A percentile compares a stretch with the other conserved stretches of the same genome.
Evolutionary conservation across 192 early-diverging fungal species (phyloP).

Genomic region (Linnemannia hyalina): DNA sequence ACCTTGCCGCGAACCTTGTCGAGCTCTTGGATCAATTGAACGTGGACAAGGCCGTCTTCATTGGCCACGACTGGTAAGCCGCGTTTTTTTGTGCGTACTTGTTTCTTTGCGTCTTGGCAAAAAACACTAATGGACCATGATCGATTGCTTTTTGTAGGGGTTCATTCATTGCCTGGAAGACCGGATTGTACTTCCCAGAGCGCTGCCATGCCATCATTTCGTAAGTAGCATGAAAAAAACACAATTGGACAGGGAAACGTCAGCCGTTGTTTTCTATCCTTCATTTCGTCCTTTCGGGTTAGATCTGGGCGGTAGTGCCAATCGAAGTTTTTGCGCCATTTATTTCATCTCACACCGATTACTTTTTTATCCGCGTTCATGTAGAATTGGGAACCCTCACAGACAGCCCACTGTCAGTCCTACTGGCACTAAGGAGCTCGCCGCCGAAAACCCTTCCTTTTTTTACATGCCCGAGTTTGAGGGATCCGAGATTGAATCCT

Average conservation of each 20-base stretch:
- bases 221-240: neutral
- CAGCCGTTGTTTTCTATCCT: too few relatives aligned
- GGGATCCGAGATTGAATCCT: neutral
- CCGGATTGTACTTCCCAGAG: conserved; percentile 70
- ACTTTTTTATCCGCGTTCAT: neutral
- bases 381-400: conserved; percentile 13
- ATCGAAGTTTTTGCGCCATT: too few relatives aligned
- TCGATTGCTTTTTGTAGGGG: conserved; percentile 44
- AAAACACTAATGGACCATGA: neutral
- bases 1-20: conserved; percentile 64
- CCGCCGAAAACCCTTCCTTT: conserved; percentile 6
- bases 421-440: neutral
- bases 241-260: too few relatives aligned
- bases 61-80: conserved; percentile 78
- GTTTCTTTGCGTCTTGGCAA: neutral
- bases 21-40: conserved; percentile 70
- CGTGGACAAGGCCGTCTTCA: conserved; percentile 62
- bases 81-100: neutral
- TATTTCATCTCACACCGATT: neutral
- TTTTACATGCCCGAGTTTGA: conserved; percentile 6
- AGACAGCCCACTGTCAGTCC: neutral
- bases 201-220: conserved; percentile 64
- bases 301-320: too few relatives aligned
- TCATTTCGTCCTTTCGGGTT: too few relatives aligned
- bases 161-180: conserved; percentile 65